Evolutionary conservation across 768 basidiomycete species (phyloP).

Genomic region (Trametes sanguinea): DNA sequence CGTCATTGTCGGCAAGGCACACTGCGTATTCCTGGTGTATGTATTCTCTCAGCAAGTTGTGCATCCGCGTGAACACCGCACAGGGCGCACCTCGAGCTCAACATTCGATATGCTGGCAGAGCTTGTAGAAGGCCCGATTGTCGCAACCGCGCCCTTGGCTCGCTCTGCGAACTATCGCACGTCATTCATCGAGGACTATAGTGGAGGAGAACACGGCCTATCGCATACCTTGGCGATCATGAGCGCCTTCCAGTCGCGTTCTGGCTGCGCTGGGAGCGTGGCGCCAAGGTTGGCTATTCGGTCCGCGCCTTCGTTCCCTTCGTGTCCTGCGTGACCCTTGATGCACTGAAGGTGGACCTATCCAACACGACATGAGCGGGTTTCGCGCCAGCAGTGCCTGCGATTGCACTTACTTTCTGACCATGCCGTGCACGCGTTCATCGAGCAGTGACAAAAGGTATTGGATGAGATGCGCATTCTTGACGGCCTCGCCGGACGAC

Average conservation of each 20-base stretch:
- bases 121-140: too few relatives aligned
- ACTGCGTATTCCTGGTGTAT: too few relatives aligned
- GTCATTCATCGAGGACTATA: too few relatives aligned
- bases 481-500: slow-evolving; percentile 55
- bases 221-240: not conserved
- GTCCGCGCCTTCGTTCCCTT: slow-evolving; percentile 90
- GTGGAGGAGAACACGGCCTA: too few relatives aligned
- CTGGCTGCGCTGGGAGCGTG: slow-evolving; percentile 39
- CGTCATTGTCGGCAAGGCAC: too few relatives aligned
- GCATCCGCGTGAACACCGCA: too few relatives aligned
- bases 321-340: slow-evolving; percentile 72
- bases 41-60: too few relatives aligned
- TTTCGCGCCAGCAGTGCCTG: not conserved
- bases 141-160: too few relatives aligned
- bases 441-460: slow-evolving; percentile 68
- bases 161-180: too few relatives aligned
- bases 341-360: slow-evolving; percentile 61
- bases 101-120: too few relatives aligned
- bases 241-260: slow-evolving; percentile 59
- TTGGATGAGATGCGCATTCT: slow-evolving; percentile 70
- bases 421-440: slow-evolving; percentile 46
- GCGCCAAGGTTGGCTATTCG: slow-evolving; percentile 63
- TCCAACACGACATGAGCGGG: not conserved
- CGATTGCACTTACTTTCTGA: slow-evolving; percentile 46
- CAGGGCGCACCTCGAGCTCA: too few relatives aligned